Evolutionary conservation across 192 early-diverging fungal species (phyloP).

Genomic region (Backusella liffmaniae): DNA sequence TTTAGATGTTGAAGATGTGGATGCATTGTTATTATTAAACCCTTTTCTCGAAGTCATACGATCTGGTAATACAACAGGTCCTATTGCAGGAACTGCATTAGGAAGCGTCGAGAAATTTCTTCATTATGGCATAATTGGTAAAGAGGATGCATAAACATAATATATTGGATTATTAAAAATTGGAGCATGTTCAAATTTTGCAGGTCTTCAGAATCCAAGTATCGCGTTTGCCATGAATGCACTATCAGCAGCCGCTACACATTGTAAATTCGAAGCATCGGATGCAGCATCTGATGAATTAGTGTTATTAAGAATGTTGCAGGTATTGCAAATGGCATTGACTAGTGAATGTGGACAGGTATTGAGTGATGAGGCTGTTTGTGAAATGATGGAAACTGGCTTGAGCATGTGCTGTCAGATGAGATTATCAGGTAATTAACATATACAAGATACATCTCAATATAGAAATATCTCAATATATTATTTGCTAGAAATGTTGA

Average conservation of each 20-base stretch:
- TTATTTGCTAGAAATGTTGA: slow-evolving; percentile 59
- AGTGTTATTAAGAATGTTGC: slow-evolving; percentile 87
- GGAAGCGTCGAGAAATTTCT: slow-evolving; percentile 89
- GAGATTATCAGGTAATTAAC: slow-evolving; percentile 67
- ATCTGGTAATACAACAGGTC: slow-evolving; percentile 91
- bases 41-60: slow-evolving; percentile 94
- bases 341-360: slow-evolving; percentile 65
- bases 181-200: no score
- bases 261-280: slow-evolving; percentile 95
- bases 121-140: slow-evolving; percentile 72
- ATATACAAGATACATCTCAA: neutral
- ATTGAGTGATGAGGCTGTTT: slow-evolving; percentile 89
- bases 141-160: neutral
- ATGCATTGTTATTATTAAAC: slow-evolving; percentile 71
- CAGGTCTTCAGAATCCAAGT: slow-evolving; percentile 49
- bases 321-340: slow-evolving; percentile 74
- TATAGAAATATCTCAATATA: neutral
- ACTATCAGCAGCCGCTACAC: slow-evolving; percentile 81
- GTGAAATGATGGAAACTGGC: slow-evolving; percentile 97
- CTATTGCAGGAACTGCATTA: slow-evolving; percentile 91
- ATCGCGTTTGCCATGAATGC: slow-evolving; percentile 68
- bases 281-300: slow-evolving; percentile 94
- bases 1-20: slow-evolving; percentile 59
- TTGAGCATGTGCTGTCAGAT: slow-evolving; percentile 97
- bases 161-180: neutral